Evolutionary conservation across 2,329 filamentous ascomycete genomes (phyloP).

Genomic region (Paecilomyces fulvus): DNA sequence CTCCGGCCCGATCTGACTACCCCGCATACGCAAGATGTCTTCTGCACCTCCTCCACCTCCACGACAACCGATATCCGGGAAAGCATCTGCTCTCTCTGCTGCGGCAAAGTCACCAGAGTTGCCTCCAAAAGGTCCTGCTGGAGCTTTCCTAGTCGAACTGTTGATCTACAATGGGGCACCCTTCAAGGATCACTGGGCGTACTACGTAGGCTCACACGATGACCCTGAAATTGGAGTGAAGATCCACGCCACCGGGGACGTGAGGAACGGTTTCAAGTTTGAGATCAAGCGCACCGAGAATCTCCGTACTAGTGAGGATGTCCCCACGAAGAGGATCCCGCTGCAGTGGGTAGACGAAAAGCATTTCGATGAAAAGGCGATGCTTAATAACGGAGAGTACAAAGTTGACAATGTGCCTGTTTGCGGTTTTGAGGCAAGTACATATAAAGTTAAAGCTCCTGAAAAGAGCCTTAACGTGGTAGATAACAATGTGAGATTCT

Average conservation of each 20-base stretch:
- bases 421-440: conserved; percentile 19
- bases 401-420: conserved; percentile 8
- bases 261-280: conserved; percentile 22
- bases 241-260: conserved; percentile 24
- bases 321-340: conserved; percentile 15
- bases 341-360: conserved; percentile 22
- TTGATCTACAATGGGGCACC: conserved; percentile 23
- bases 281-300: conserved; percentile 22
- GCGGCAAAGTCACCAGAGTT: background rate
- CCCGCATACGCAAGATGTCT: background rate
- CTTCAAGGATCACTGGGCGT: conserved; percentile 32
- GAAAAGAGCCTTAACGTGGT: conserved; percentile 8
- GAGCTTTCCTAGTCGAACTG: conserved; percentile 19
- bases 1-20: background rate
- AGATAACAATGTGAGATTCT: conserved; percentile 4
- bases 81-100: background rate
- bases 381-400: conserved; percentile 17
- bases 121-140: background rate
- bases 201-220: conserved; percentile 15
- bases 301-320: conserved; percentile 5
- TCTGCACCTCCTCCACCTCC: background rate
- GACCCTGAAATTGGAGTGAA: conserved; percentile 16
- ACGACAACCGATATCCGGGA: background rate
- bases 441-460: conserved; percentile 4
- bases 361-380: conserved; percentile 15